Evolutionary conservation across 768 basidiomycete genomes (phyloP).

Genomic region (Mrakia blollopis): DNA sequence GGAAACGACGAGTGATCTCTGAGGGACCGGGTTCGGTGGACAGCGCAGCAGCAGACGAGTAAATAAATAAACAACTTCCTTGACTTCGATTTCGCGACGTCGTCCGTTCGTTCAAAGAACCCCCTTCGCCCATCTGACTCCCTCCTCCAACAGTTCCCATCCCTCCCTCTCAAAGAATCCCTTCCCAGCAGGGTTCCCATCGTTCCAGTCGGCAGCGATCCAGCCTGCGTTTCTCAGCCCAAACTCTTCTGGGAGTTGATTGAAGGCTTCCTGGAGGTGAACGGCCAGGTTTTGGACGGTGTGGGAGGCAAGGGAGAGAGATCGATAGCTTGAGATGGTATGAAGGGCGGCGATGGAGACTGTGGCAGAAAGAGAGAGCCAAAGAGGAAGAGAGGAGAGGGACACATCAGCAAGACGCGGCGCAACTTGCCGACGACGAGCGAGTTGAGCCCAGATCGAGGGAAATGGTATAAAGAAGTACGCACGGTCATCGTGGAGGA

Average conservation of each 20-base stretch:
- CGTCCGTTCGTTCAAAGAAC: neutral
- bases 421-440: neutral
- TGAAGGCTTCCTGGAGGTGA: neutral
- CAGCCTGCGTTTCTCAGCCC: neutral
- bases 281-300: slow-evolving; percentile 9
- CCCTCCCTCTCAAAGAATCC: slow-evolving; percentile 12
- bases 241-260: neutral
- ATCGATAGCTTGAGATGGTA: slow-evolving; percentile 12
- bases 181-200: slow-evolving; percentile 12
- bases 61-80: neutral
- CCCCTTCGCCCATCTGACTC: slow-evolving; percentile 18
- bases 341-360: slow-evolving; percentile 24
- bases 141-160: slow-evolving; percentile 21
- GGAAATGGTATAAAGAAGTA: neutral
- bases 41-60: too few relatives aligned
- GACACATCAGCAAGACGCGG: neutral
- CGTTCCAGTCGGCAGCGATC: slow-evolving; percentile 23
- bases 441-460: too few relatives aligned
- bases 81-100: neutral
- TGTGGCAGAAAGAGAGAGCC: neutral
- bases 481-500: slow-evolving; percentile 22
- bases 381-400: neutral
- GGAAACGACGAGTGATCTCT: too few relatives aligned
- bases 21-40: too few relatives aligned
- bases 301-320: slow-evolving; percentile 16